Conservation (phyloP, 2,329 filamentous ascomycete species). For the Sclerotinia minor region DNA sequence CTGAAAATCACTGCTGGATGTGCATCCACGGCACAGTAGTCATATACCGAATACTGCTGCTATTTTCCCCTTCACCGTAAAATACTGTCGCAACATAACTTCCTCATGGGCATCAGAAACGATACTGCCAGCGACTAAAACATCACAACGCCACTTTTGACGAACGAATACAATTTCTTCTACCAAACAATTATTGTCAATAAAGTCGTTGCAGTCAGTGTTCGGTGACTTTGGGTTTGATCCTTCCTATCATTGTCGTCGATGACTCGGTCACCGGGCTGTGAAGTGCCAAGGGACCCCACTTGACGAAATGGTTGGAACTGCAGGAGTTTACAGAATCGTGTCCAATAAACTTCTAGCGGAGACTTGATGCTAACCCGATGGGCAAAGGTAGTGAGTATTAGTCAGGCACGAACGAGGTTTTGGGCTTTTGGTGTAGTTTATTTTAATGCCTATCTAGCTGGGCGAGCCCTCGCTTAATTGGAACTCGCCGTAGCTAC, state of each 20-base stretch:
- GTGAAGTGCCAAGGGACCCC: slow-evolving; percentile 7
- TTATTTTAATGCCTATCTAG: slow-evolving; percentile 10
- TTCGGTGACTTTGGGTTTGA: slow-evolving; percentile 10
- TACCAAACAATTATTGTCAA: slow-evolving; percentile 11
- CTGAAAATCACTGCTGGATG: slow-evolving; percentile 10
- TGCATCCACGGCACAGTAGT: slow-evolving; percentile 8
- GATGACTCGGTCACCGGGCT: slow-evolving; percentile 8
- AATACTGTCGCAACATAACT: slow-evolving; percentile 10
- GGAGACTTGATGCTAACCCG: slow-evolving; percentile 9
- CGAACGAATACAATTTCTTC: slow-evolving; percentile 10
- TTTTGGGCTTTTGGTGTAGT: slow-evolving; percentile 9
- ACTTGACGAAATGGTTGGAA: slow-evolving; percentile 10
- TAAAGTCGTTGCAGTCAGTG: slow-evolving; percentile 8
- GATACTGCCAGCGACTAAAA: slow-evolving; percentile 10
- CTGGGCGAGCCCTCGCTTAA: slow-evolving; percentile 7
- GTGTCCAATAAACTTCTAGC: slow-evolving; percentile 9
- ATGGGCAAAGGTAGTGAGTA: slow-evolving; percentile 10
- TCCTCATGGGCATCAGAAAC: slow-evolving; percentile 8
- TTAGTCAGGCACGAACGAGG: slow-evolving; percentile 9
- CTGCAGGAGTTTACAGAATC: slow-evolving; percentile 8
- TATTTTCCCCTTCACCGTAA: slow-evolving; percentile 7
- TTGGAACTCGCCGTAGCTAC: slow-evolving; percentile 9
- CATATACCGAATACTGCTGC: slow-evolving; percentile 8
- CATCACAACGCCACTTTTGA: slow-evolving; percentile 10
- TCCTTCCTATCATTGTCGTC: slow-evolving; percentile 8